Conservation (phyloP, 1,284 basidiomycete species). For the Inonotus hispidus region DNA sequence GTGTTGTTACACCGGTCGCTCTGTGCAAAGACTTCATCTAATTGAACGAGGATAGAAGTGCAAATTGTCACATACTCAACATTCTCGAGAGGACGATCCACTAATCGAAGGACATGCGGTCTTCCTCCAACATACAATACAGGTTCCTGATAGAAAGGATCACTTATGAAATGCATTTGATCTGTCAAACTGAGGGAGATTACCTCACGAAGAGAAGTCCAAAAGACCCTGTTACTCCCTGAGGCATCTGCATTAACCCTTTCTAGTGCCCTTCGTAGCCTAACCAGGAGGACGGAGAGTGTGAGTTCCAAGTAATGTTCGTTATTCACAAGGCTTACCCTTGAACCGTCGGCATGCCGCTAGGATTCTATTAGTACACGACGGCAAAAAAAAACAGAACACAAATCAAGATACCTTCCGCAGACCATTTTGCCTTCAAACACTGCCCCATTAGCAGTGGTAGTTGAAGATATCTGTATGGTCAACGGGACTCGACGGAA, state of each 20-base stretch:
- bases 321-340: slow-evolving; percentile 43
- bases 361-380: slow-evolving; percentile 25
- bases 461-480: slow-evolving; percentile 39
- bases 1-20: slow-evolving; percentile 91
- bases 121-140: slow-evolving; percentile 88
- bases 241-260: slow-evolving; percentile 76
- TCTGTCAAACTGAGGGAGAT: not conserved
- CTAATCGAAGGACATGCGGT: slow-evolving; percentile 90
- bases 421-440: slow-evolving; percentile 71
- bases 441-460: slow-evolving; percentile 31
- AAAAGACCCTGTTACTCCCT: slow-evolving; percentile 71
- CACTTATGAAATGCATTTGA: not conserved
- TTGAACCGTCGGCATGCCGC: slow-evolving; percentile 86
- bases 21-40: slow-evolving; percentile 34
- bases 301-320: slow-evolving; percentile 23
- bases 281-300: slow-evolving; percentile 30
- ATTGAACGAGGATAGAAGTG: slow-evolving; percentile 3
- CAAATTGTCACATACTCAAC: slow-evolving; percentile 62
- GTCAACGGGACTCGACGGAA: slow-evolving; percentile 76
- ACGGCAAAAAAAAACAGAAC: slow-evolving; percentile 2
- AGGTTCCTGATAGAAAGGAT: slow-evolving; percentile 63
- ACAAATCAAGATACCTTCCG: slow-evolving; percentile 55
- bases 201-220: slow-evolving; percentile 90
- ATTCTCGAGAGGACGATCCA: slow-evolving; percentile 87
- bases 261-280: slow-evolving; percentile 76